phyloP scores from a whole-genome alignment of 1,139 yeast genomes.

The Candida glucosophila region DNA sequence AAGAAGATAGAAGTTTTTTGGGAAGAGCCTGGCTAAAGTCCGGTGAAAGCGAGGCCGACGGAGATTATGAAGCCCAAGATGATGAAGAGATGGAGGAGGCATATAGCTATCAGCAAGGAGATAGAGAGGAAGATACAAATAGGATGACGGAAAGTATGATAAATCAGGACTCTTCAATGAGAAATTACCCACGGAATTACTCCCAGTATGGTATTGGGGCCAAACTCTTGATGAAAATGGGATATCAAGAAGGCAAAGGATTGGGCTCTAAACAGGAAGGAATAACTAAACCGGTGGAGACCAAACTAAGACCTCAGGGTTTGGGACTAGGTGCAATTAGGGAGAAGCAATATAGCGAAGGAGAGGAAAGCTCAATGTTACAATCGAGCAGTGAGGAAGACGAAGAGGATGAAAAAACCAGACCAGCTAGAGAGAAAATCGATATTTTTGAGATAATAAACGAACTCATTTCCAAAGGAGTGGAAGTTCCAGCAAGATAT shows the following conservation, averaged over 20 bases:
- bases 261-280: conserved; percentile 69
- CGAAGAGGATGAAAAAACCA: conserved; percentile 4
- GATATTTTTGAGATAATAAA: conserved; percentile 18
- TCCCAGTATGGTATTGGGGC: conserved; percentile 91
- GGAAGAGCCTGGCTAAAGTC: too few relatives aligned
- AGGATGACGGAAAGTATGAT: too few relatives aligned
- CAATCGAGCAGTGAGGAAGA: conserved; percentile 12
- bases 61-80: too few relatives aligned
- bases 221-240: conserved; percentile 71
- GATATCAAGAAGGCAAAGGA: conserved; percentile 77
- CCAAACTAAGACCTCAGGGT: conserved; percentile 56
- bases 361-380: conserved; percentile 5
- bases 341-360: too few relatives aligned
- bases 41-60: too few relatives aligned
- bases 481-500: conserved; percentile 19
- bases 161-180: too few relatives aligned
- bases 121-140: conserved; percentile 4
- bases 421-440: conserved; percentile 4
- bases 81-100: too few relatives aligned
- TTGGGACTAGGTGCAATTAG: conserved; percentile 64
- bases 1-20: too few relatives aligned
- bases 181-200: conserved; percentile 1
- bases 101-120: not conserved
- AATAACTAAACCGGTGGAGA: conserved; percentile 69
- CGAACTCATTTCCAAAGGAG: conserved; percentile 17